phyloP scores from a whole-genome alignment of 1,284 basidiomycete genomes.

The Heliocybe sulcata region DNA sequence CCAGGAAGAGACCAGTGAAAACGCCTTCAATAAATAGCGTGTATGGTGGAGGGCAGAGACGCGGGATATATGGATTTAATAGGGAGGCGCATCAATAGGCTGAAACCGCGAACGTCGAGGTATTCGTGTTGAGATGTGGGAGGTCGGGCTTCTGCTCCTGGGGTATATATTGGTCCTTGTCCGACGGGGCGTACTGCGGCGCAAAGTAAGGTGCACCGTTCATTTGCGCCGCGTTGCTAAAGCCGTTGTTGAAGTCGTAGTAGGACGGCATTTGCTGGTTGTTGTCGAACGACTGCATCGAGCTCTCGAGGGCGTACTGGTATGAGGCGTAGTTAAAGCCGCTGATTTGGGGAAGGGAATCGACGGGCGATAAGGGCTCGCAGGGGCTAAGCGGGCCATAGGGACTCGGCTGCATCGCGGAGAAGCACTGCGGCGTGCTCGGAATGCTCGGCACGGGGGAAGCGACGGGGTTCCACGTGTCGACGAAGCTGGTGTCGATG shows the following conservation, averaged over 20 bases:
- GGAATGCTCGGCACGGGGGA: slow-evolving; percentile 24
- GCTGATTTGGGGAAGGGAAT: neutral
- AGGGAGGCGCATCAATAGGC: neutral
- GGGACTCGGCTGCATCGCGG: slow-evolving; percentile 4
- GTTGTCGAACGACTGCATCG: neutral
- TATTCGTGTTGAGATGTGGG: neutral
- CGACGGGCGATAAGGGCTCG: neutral
- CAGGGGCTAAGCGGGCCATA: neutral
- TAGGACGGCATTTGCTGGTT: neutral
- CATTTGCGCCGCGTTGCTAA: neutral
- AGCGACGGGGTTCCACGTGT: slow-evolving; percentile 14
- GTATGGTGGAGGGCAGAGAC: neutral
- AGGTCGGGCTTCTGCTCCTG: neutral
- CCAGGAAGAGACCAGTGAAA: neutral
- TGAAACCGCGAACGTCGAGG: neutral
- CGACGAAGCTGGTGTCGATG: slow-evolving; percentile 21
- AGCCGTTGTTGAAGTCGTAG: neutral
- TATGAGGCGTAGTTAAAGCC: neutral
- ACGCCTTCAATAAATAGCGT: neutral
- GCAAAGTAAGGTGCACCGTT: neutral
- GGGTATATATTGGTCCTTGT: neutral
- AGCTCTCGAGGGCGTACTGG: neutral
- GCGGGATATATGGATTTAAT: neutral
- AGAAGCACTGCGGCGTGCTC: slow-evolving; percentile 19
- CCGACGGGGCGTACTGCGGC: neutral